Evolutionary conservation across 2,329 filamentous ascomycete species (phyloP), one percentile per base, ranked within the genome.

Genomic region (Talaromyces sp.): DNA sequence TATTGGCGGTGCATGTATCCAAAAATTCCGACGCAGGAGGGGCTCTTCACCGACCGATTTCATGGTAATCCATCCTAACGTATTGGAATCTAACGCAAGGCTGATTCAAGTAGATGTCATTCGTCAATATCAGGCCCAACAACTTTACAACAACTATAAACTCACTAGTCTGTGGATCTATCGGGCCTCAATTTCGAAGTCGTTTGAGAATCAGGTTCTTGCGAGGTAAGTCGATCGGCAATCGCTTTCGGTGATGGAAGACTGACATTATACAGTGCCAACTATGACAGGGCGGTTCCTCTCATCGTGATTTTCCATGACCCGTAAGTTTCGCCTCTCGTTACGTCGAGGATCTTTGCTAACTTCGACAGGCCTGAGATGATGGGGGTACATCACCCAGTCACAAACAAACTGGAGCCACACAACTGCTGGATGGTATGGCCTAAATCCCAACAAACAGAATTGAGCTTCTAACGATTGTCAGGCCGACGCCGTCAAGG

Each of bases 1-100:
- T 95, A 91, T 76, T 99, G 95, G 95, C 87, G 91, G 67, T 96
- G 91, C 77, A 89, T 98, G 84, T 88, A 91, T 67, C 89, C 91
- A 2, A 88, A 87, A 72, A 79, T 67, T 35, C 71, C 73, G 5
- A 67, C 71, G n/a, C 65, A 69, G 37, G 70, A 74, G 52, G 68
- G 68, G 0, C 64, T 74, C 19, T 73, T 70, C 69, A 77, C 73
- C 1, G 83, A 86, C 65, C 85, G 91, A 10, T 80, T 97, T 61
- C 89, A 94, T 72, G 81, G 80, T 31, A 31, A 31, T 82, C 25
- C 31, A 33, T 17, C 19, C 47, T 8, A 17, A 7, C 17, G 25
- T 15, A 13, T 47, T 8, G 52, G 22, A 8, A 8, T 2, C 13
- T 61, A 3, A 6, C 35, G 33, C 19, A 25, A 43, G 45, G 22